Conservation (phyloP, 495 filamentous ascomycete species). For the Aspergillus ostianus region DNA sequence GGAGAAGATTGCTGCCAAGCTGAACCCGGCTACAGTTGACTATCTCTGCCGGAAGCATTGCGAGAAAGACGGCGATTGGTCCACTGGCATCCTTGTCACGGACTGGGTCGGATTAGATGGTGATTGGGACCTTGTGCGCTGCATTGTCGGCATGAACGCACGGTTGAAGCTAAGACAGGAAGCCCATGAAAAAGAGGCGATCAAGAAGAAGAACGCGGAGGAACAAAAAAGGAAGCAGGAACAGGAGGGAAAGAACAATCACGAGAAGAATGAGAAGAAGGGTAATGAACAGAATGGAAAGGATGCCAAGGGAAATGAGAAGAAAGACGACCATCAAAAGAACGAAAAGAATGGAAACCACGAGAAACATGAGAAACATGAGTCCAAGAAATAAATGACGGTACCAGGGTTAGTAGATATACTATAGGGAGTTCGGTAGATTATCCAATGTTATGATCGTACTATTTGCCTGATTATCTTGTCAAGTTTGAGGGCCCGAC, state of each 20-base stretch:
- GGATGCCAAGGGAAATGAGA: no score
- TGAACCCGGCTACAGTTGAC: slow-evolving; percentile 85
- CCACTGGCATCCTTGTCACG: slow-evolving; percentile 87
- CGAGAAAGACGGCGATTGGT: slow-evolving; percentile 64
- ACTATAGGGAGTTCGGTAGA: background rate
- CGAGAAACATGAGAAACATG: background rate
- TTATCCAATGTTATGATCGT: background rate
- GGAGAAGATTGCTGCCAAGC: slow-evolving; percentile 83
- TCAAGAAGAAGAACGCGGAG: background rate
- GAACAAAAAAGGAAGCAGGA: background rate
- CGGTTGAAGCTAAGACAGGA: slow-evolving; percentile 57
- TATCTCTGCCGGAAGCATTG: slow-evolving; percentile 71
- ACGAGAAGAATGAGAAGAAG: no score
- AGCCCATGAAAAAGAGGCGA: background rate
- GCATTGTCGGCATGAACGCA: slow-evolving; percentile 89
- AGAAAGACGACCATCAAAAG: no score
- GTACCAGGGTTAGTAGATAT: background rate
- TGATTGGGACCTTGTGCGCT: slow-evolving; percentile 90
- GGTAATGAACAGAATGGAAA: no score
- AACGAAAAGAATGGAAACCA: background rate
- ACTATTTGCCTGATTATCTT: background rate
- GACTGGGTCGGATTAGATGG: slow-evolving; percentile 90
- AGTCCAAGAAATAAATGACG: background rate
- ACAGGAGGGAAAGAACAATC: background rate
- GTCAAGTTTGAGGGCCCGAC: background rate